These are phyloP conservation scores for Akanthomyces uredinophilus DNA, from an alignment of 2,329 filamentous ascomycete species.

Conservation along the genomic window DNA sequence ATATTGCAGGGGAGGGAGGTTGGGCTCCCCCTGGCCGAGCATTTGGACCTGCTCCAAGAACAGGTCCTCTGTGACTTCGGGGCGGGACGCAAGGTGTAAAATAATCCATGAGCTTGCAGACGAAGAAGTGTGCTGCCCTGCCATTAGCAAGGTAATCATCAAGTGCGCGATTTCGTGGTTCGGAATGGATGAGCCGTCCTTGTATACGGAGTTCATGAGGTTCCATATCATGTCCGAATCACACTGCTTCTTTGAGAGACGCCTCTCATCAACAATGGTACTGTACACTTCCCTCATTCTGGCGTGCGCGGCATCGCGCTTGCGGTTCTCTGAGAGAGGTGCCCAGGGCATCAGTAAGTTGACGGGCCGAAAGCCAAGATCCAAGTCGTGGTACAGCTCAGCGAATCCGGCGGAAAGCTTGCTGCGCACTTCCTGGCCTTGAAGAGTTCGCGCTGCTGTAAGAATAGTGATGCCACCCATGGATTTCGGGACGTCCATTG, in stretches of 20 bases:
- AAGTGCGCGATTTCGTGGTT: conserved; percentile 77
- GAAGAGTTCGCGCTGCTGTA: conserved; percentile 70
- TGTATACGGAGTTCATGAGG: conserved; percentile 71
- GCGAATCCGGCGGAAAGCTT: conserved; percentile 69
- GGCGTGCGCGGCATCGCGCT: conserved; percentile 63
- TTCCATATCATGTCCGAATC: conserved; percentile 68
- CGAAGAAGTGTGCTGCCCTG: conserved; percentile 75
- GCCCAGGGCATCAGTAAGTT: conserved; percentile 81
- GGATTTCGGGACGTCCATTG: conserved; percentile 57
- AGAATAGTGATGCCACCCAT: conserved; percentile 78
- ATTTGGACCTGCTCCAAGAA: conserved; percentile 59
- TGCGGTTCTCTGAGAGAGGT: conserved; percentile 70
- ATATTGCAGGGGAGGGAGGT: background rate
- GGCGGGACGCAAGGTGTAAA: conserved; percentile 64
- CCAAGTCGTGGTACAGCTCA: conserved; percentile 72
- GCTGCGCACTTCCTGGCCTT: conserved; percentile 69
- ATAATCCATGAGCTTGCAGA: conserved; percentile 75
- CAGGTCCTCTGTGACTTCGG: conserved; percentile 65
- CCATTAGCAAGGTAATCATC: conserved; percentile 85
- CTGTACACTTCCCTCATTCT: conserved; percentile 68
- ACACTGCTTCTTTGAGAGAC: conserved; percentile 37
- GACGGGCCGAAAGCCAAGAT: conserved; percentile 67
- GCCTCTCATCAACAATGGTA: conserved; percentile 62
- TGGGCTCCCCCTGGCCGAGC: conserved; percentile 34
- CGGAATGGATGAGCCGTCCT: conserved; percentile 62